A percentile compares a stretch with the other conserved stretches of the same genome.
These are phyloP conservation scores for Chytridiales sp. DNA, from an alignment of 371 early-diverging fungal species.

Conservation along the genomic window DNA sequence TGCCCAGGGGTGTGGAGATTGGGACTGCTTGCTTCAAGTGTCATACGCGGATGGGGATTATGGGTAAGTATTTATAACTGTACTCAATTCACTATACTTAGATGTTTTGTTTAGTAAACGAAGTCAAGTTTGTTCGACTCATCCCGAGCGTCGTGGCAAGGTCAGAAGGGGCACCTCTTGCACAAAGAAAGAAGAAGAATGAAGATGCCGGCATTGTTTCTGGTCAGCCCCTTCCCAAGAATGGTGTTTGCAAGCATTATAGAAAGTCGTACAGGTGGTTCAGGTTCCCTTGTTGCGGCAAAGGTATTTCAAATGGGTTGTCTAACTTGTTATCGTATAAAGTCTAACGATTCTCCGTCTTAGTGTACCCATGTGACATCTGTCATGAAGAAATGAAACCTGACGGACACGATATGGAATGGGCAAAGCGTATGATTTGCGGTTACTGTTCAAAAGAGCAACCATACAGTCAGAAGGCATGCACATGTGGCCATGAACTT, in stretches of 20 bases:
- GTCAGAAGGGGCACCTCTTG: slow-evolving; percentile 7
- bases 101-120: slow-evolving; percentile 18
- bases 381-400: slow-evolving; percentile 81
- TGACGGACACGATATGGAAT: slow-evolving; percentile 65
- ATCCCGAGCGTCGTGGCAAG: background rate
- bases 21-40: slow-evolving; percentile 27
- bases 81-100: background rate
- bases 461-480: slow-evolving; percentile 53
- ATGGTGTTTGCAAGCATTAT: slow-evolving; percentile 93
- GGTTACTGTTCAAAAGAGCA: slow-evolving; percentile 90
- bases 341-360: background rate
- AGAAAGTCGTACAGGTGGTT: slow-evolving; percentile 90
- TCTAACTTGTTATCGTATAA: background rate
- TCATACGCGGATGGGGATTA: slow-evolving; percentile 23
- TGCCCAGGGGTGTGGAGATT: slow-evolving; percentile 19
- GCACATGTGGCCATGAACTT: slow-evolving; percentile 72
- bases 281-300: slow-evolving; percentile 93
- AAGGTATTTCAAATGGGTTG: slow-evolving; percentile 18
- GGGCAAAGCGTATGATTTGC: slow-evolving; percentile 88
- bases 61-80: slow-evolving; percentile 1
- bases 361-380: slow-evolving; percentile 86
- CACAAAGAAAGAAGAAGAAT: slow-evolving; percentile 45
- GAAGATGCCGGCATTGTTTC: slow-evolving; percentile 56
- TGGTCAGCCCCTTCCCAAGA: slow-evolving; percentile 73
- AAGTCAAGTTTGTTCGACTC: slow-evolving; percentile 36